A percentile compares a stretch with the other conserved stretches of the same genome.
Conservation (phyloP, 768 basidiomycete genomes). For the Leccinum truebloodii region DNA sequence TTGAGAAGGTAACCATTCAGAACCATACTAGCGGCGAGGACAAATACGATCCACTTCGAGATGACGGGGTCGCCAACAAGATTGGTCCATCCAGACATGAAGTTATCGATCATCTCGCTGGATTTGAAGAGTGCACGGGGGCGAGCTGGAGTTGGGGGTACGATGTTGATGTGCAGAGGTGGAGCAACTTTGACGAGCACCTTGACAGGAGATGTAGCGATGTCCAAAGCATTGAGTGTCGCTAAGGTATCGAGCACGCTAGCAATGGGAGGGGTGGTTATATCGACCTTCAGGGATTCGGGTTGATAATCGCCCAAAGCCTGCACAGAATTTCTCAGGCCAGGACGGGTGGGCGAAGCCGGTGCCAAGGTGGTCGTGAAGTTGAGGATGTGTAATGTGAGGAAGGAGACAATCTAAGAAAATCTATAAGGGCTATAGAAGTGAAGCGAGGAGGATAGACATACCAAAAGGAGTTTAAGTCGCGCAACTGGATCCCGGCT, state of each 20-base stretch:
- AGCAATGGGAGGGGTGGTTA: constrained; percentile 60
- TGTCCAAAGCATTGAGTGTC: constrained; percentile 25
- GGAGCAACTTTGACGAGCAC: constrained; percentile 63
- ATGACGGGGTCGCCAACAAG: constrained; percentile 94
- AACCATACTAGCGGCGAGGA: constrained; percentile 81
- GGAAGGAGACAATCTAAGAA: constrained; percentile 80
- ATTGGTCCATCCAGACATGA: constrained; percentile 87
- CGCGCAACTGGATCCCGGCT: constrained; percentile 82
- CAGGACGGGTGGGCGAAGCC: constrained; percentile 50
- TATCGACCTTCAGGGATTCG: constrained; percentile 61
- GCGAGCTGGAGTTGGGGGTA: constrained; percentile 36
- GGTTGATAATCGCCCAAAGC: constrained; percentile 16
- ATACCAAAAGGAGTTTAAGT: constrained; percentile 83
- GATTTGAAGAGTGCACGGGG: constrained; percentile 37
- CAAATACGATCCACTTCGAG: constrained; percentile 91
- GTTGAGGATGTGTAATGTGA: constrained; percentile 89
- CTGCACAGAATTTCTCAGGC: constrained; percentile 23
- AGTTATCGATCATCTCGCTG: constrained; percentile 69
- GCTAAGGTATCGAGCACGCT: constrained; percentile 60
- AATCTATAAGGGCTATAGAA: constrained; percentile 3
- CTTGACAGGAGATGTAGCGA: constrained; percentile 32
- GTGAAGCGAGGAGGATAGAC: constrained; percentile 24
- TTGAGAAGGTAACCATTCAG: constrained; percentile 94
- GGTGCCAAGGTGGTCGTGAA: constrained; percentile 88
- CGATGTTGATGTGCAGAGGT: constrained; percentile 55